Conservation (phyloP, 2,329 filamentous ascomycete genomes). For the Raffaelea arxii region DNA sequence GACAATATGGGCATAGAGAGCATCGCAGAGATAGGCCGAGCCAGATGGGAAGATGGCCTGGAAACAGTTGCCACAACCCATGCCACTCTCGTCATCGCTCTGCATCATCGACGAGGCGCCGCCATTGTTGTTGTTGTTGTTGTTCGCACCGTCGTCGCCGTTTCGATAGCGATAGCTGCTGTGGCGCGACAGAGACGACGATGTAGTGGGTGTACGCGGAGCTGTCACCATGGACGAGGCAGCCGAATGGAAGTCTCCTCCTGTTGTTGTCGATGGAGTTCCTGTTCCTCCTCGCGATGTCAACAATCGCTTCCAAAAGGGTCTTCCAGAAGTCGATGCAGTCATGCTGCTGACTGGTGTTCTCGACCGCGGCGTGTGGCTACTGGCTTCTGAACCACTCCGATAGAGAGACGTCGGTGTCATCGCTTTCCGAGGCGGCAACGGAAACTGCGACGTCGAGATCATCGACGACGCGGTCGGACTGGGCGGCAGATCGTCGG, state of each 20-base stretch:
- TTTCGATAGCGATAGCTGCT: neutral
- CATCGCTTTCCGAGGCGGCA: too few relatives aligned
- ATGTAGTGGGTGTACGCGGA: neutral
- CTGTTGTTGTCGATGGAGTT: neutral
- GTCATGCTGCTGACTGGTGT: neutral
- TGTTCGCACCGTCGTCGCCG: too few relatives aligned
- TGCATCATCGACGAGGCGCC: too few relatives aligned
- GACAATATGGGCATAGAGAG: constrained; percentile 48
- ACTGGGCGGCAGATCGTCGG: constrained; percentile 2
- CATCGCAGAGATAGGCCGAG: constrained; percentile 46
- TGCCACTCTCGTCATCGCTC: neutral
- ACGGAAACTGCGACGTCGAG: constrained; percentile 22
- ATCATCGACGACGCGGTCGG: neutral
- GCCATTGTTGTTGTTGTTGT: neutral
- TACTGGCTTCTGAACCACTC: too few relatives aligned
- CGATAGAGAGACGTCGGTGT: too few relatives aligned
- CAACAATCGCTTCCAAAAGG: neutral
- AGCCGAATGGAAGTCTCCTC: neutral
- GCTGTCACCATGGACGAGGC: too few relatives aligned
- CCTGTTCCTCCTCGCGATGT: too few relatives aligned
- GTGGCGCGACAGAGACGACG: neutral
- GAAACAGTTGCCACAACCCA: constrained; percentile 19
- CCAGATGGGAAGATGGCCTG: constrained; percentile 42
- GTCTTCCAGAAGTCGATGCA: neutral
- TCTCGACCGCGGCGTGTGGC: too few relatives aligned